Evolutionary conservation across 768 basidiomycete genomes (phyloP).

Genomic region (Galerina sulciceps): DNA sequence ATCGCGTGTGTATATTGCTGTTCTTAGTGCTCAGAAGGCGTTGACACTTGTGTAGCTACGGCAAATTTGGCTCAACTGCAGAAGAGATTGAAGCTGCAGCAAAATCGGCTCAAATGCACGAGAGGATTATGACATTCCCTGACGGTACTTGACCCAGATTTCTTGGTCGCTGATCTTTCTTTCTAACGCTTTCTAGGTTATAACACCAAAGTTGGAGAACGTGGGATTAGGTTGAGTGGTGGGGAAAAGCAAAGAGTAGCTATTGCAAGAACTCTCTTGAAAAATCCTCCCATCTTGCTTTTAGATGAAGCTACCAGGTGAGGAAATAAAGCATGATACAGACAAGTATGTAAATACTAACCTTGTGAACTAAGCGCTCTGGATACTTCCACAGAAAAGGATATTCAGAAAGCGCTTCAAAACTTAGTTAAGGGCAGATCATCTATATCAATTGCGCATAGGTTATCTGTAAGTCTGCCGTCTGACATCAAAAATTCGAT

Average conservation of each 20-base stretch:
- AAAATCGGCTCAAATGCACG: conserved; percentile 85
- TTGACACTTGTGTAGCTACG: conserved; percentile 54
- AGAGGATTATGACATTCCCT: conserved; percentile 81
- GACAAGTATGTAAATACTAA: conserved; percentile 6
- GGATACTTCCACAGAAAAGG: conserved; percentile 89
- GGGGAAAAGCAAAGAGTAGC: conserved; percentile 92
- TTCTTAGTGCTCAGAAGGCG: background rate
- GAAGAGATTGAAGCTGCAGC: conserved; percentile 84
- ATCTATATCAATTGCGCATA: conserved; percentile 80
- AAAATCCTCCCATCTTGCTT: conserved; percentile 83
- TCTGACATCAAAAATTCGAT: conserved; percentile 5
- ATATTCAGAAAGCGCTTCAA: conserved; percentile 87
- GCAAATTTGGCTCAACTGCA: conserved; percentile 68
- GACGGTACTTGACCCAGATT: conserved; percentile 47
- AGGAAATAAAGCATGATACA: background rate
- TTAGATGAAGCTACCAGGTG: conserved; percentile 79
- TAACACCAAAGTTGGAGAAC: conserved; percentile 87
- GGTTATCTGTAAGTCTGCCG: conserved; percentile 63
- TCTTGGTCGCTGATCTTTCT: background rate
- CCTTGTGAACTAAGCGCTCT: conserved; percentile 56
- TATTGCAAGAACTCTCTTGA: conserved; percentile 84
- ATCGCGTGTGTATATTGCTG: conserved; percentile 55
- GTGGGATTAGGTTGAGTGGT: conserved; percentile 82
- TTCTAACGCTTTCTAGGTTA: conserved; percentile 47
- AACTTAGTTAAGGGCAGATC: conserved; percentile 76